Base-by-base conservation (phyloP, 352 stramenopile species). In the Peronospora destructor region DNA sequence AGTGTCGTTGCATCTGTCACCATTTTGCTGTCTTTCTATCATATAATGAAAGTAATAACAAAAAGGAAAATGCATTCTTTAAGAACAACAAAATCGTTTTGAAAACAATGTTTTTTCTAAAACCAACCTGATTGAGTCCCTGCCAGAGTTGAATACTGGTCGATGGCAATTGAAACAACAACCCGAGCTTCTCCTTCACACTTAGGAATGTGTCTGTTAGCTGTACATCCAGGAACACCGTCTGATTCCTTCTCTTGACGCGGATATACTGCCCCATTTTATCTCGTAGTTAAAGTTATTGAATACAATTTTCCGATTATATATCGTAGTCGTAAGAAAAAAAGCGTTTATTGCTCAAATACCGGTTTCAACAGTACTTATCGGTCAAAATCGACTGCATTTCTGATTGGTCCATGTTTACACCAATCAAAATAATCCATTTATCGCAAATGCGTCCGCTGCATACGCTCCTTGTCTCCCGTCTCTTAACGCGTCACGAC, bases 191-290 rank as follows among this genome's bases (percentile, higher is more conserved):
- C 55, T 90, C 78, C 57, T 93, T 93, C 9, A 95, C 71, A 51
- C 59, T 79, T 19, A 80, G 62, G 59, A 95, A 94, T 30, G 76
- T 84, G 42, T 95, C 84, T 14, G 56, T 53, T 32, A 82, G 68
- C 56, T 91, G 68, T 45, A 86, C 79, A 59, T 92, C 76, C 59
- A 95, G 55, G 57, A 95, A 95, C 29, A 95, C 74, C 14, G 84
- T 94, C 68, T 89, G 80, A 56, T 75, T 86, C 34, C 74, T 61
- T 48, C 85, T 71, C 77, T 95, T 95, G n/a, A 95, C 70, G 68
- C 85, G 81, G 49, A 95, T 68, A 52, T 95, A 95, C 67, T 80
- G 73, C 23, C 60, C 61, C 68, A 79, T 30, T 7, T 10, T 30
- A n/a, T n/a, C n/a, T n/a, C n/a, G n/a, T n/a, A n/a, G n/a, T n/a